These are phyloP conservation scores for Pulveroboletus sp. DNA, from an alignment of 768 basidiomycete genomes.

Conservation along the genomic window DNA sequence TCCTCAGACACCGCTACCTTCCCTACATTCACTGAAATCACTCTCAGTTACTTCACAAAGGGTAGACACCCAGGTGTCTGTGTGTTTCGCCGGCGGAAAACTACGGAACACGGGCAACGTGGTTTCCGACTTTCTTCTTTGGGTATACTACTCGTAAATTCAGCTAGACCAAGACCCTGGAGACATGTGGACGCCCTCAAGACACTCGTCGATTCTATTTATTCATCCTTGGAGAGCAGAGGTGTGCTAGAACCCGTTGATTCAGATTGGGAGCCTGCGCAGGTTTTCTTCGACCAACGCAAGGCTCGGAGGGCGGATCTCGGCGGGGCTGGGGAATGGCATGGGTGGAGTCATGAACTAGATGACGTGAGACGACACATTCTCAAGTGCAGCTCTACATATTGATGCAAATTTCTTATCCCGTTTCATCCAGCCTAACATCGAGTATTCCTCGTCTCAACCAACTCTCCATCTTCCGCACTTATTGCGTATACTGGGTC, in stretches of 20 bases:
- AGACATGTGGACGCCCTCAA: conserved; percentile 62
- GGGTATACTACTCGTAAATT: conserved; percentile 65
- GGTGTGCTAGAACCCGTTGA: conserved; percentile 48
- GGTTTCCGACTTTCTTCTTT: conserved; percentile 78
- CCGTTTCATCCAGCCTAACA: conserved; percentile 11
- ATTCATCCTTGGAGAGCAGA: conserved; percentile 44
- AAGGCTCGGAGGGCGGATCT: conserved; percentile 47
- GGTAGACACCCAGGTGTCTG: conserved; percentile 66
- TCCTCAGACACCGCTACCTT: not conserved
- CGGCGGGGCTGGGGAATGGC: conserved; percentile 57
- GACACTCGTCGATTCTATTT: conserved; percentile 49
- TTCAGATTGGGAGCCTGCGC: conserved; percentile 58
- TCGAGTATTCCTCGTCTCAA: conserved; percentile 29
- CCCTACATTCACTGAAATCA: conserved; percentile 8
- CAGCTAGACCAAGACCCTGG: conserved; percentile 70
- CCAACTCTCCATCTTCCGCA: conserved; percentile 74
- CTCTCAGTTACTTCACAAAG: conserved; percentile 65
- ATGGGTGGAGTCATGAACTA: conserved; percentile 64
- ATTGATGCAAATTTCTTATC: conserved; percentile 10
- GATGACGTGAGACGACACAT: conserved; percentile 39
- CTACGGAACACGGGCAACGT: conserved; percentile 66
- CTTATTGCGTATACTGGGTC: conserved; percentile 70
- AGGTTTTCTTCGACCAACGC: conserved; percentile 61
- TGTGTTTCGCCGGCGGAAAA: conserved; percentile 65
- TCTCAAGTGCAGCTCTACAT: not conserved